Conservation (phyloP, 1,284 basidiomycete species). For the Volvariella surrecta region DNA sequence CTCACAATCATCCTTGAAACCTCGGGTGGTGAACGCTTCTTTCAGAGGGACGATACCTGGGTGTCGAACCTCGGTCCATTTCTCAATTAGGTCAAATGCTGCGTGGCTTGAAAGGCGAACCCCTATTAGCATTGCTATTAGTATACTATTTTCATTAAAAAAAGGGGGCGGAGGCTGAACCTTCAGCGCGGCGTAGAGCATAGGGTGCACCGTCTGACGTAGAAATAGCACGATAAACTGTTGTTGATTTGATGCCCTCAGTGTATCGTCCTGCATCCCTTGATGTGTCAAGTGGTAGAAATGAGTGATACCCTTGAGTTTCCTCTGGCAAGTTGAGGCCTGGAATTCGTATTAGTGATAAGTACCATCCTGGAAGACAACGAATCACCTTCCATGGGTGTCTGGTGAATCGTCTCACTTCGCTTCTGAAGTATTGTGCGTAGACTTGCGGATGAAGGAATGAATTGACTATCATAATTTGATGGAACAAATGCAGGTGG, state of each 20-base stretch:
- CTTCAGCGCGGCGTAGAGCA: slow-evolving; percentile 78
- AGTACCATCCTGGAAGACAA: not conserved
- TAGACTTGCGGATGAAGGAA: slow-evolving; percentile 53
- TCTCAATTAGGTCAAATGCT: slow-evolving; percentile 80
- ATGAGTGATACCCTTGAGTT: slow-evolving; percentile 85
- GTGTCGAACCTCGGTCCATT: slow-evolving; percentile 84
- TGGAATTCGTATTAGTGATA: slow-evolving; percentile 21
- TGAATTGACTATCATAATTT: slow-evolving; percentile 47
- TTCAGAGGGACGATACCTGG: slow-evolving; percentile 81
- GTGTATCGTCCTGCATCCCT: slow-evolving; percentile 45
- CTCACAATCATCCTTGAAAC: slow-evolving; percentile 90
- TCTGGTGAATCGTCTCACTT: slow-evolving; percentile 61
- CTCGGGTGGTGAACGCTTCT: slow-evolving; percentile 94
- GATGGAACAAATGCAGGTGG: slow-evolving; percentile 46
- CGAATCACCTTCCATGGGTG: slow-evolving; percentile 21
- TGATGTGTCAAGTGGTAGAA: slow-evolving; percentile 68
- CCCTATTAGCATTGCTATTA: slow-evolving; percentile 36
- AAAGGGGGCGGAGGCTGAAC: no score
- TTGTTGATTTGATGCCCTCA: slow-evolving; percentile 71
- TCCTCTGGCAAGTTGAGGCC: slow-evolving; percentile 74
- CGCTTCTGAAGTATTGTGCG: slow-evolving; percentile 77
- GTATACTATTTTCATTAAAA: slow-evolving; percentile 7
- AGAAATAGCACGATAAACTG: slow-evolving; percentile 79
- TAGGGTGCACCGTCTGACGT: slow-evolving; percentile 76
- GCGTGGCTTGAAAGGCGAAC: slow-evolving; percentile 78